Evolutionary conservation across 257 asterid genomes (phyloP), one percentile per base, ranked within the genome.

Genomic region (Mitragyna speciosa): DNA sequence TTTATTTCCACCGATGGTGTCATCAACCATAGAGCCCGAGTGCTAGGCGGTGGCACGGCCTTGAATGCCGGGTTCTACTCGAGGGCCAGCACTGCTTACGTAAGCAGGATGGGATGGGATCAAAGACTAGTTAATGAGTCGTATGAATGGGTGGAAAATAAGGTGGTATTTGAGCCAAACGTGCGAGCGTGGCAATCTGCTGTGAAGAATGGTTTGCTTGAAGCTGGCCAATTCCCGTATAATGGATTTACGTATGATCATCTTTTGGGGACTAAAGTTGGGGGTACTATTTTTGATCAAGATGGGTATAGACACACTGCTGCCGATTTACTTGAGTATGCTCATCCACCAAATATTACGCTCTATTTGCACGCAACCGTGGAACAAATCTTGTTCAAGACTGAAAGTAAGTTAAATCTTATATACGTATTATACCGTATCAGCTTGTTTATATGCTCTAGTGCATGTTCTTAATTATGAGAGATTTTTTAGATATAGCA

Each of bases 1-100:
- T 95, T 95, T 71, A 81, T 90, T 73, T 94, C 98, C 47, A 89
- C 91, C 0, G 97, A 94, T 68, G 98, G 97, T 14, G 97, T 94
- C 5, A 75, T 84, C 90, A 93, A 90, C 90, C 91, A 88, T 88
- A 90, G 98, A 0, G 96, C 83, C 7, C 91, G 97, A 19, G 87
- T 94, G 0, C 58, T 94, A 48, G 98, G 97, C 30, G 98, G 98
- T 2, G 83, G 96, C 76, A 85, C 96, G 14, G 91, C 96, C 68
- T 75, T 95, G 75, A 95, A 95, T 77, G 98, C 94, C 0, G 98
- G 98, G 33, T 95, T 93, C 87, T 93, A 82, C 88, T 71, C 94
- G 1, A 77, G 93, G 78, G 98, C 98, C 0, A 81, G 89, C 78
- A 0, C 0, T 0, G 86, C 51, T 26, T 89, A 84, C 82, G 82